A percentile compares a stretch with the other conserved stretches of the same genome.
These are phyloP conservation scores for Chrysoporthe deuterocubensis DNA, from an alignment of 2,329 filamentous ascomycete species.

Conservation along the genomic window DNA sequence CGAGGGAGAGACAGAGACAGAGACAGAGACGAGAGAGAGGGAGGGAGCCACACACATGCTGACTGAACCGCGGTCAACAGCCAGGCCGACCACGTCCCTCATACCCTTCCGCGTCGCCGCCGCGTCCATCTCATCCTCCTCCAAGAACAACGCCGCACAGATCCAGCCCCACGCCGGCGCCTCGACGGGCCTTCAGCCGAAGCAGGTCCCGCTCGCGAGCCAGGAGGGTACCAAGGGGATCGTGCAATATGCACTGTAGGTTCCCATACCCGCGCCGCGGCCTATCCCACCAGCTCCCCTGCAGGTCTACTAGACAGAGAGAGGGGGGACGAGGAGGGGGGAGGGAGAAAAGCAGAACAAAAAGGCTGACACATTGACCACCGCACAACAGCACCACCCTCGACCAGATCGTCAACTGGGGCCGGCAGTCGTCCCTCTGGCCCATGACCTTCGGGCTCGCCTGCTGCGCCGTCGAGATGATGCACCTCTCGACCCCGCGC, in stretches of 20 bases:
- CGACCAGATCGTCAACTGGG: constrained; percentile 83
- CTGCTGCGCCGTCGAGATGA: constrained; percentile 92
- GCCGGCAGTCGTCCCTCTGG: constrained; percentile 82
- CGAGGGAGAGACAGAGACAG: neutral
- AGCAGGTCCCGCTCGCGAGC: constrained; percentile 76
- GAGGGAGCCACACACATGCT: neutral
- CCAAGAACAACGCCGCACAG: constrained; percentile 62
- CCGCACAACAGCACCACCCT: constrained; percentile 66
- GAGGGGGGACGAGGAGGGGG: neutral
- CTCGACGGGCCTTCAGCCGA: constrained; percentile 57
- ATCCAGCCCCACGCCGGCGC: constrained; percentile 52
- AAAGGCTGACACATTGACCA: neutral
- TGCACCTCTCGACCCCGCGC: constrained; percentile 84
- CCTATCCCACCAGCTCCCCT: neutral
- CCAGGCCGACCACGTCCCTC: constrained; percentile 66
- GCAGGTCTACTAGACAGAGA: neutral
- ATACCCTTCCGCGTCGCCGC: constrained; percentile 66
- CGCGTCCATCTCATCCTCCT: constrained; percentile 68
- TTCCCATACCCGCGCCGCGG: constrained; percentile 32
- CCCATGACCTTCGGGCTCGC: constrained; percentile 88
- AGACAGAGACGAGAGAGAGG: neutral
- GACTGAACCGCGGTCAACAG: constrained; percentile 46
- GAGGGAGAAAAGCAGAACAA: neutral
- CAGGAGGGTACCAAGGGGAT: constrained; percentile 80
- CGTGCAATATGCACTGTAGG: constrained; percentile 86